Base-by-base conservation (phyloP, 768 basidiomycete species). In the Suillus occidentalis region DNA sequence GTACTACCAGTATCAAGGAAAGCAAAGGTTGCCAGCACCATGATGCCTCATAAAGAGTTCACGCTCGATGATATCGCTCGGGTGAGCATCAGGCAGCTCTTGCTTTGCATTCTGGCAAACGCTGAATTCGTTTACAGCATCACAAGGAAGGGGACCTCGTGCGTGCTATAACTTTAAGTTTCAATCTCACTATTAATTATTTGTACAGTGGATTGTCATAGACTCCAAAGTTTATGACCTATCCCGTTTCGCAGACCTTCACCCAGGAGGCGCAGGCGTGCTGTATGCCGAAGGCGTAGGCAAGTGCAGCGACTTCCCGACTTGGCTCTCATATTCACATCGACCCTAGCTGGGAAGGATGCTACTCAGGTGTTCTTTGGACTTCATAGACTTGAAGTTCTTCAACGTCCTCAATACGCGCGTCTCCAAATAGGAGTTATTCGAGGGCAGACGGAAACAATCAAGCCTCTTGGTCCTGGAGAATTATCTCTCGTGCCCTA, bases 61-160 rank as follows among this genome's bases (percentile, higher is more conserved):
- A 81, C 82, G 18, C 61, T 79, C 22, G 84, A 89, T 39, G 92
- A 94, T 69, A 87, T 93, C 63, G 82, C 85, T 20, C 82, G 88
- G 82, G 92, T 91, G 66, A 60, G 80, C 71, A 39, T 16, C 31
- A 7, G 31, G 14, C 40, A 37, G 16, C 36, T 34, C 34, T 13
- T 6, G 12, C 40, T 55, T 36, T 60, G 18, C 36, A 10, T 6
- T 61, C 47, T 55, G 37, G 45, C 39, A 62, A 28, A 58, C 6
- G 37, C 60, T 56, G 37, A 60, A 16, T 22, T 43, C 45, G 39
- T 59, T 55, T 60, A 13, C 67, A 97, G 95, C 95, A 97, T 77
- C 93, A 95, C 82, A 89, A 85, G 71, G 86, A 89, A 70, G 92
- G 90, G 57, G 89, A 96, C 75, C 76, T 97, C 68, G 92, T 90